Percentiles rank a stretch among this genome's conserved stretches.
phyloP scores from a whole-genome alignment of 2,329 filamentous ascomycete genomes.

The Aspergillus neotritici region DNA sequence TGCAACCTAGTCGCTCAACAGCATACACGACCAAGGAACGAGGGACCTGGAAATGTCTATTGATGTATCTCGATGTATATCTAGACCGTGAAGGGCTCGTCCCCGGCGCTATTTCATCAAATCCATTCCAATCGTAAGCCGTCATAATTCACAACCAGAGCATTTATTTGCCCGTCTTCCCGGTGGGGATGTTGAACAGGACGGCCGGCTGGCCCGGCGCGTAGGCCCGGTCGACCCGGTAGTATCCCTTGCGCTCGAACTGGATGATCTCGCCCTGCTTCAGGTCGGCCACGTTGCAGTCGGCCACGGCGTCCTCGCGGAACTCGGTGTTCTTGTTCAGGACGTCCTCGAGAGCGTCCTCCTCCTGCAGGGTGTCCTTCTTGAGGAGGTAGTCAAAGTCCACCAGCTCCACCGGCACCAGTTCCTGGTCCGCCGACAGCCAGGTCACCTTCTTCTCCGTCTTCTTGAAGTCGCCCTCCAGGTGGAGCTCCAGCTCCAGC shows the following conservation, averaged over 20 bases:
- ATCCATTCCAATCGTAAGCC: background rate
- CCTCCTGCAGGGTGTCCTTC: conserved; percentile 88
- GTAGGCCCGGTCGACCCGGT: conserved; percentile 67
- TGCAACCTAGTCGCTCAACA: too few relatives aligned
- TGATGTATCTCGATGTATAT: background rate
- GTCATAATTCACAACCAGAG: too few relatives aligned
- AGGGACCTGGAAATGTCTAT: too few relatives aligned
- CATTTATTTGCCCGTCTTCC: conserved; percentile 44
- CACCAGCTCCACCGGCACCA: conserved; percentile 78
- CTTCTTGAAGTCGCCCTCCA: conserved; percentile 88
- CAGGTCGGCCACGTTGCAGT: conserved; percentile 70
- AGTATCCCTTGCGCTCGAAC: conserved; percentile 90
- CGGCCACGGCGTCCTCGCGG: conserved; percentile 68
- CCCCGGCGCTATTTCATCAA: background rate
- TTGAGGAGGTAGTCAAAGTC: conserved; percentile 94
- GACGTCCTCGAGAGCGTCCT: conserved; percentile 79
- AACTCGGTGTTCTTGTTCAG: conserved; percentile 70
- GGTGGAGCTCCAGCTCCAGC: conserved; percentile 78
- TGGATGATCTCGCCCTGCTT: conserved; percentile 91
- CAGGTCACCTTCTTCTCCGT: conserved; percentile 97
- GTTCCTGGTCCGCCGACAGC: conserved; percentile 71
- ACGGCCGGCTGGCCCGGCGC: conserved; percentile 56
- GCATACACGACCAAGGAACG: too few relatives aligned
- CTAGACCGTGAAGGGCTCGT: background rate
- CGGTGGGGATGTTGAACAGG: conserved; percentile 66